A percentile compares a stretch with the other conserved stretches of the same genome.
These are phyloP conservation scores for Tulasnella sp. DNA, from an alignment of 768 basidiomycete genomes.

Conservation along the genomic window DNA sequence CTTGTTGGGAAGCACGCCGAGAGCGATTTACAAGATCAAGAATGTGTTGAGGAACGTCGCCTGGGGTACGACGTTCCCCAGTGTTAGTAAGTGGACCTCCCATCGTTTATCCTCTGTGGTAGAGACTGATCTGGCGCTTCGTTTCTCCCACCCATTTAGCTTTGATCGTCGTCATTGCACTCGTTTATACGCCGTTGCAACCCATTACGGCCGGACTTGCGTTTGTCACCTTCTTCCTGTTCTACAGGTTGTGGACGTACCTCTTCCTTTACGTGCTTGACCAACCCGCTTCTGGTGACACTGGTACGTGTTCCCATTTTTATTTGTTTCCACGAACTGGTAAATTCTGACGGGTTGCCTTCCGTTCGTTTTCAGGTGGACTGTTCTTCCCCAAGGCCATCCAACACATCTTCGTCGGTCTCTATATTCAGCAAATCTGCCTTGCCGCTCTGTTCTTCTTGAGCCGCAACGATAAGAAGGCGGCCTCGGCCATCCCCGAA, in stretches of 20 bases:
- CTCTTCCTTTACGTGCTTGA: conserved; percentile 75
- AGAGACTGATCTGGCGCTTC: conserved; percentile 48
- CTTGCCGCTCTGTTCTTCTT: conserved; percentile 89
- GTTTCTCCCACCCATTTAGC: conserved; percentile 63
- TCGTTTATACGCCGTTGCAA: conserved; percentile 77
- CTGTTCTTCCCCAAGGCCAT: conserved; percentile 93
- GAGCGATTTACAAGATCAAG: conserved; percentile 76
- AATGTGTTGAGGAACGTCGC: conserved; percentile 45
- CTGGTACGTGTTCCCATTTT: conserved; percentile 27
- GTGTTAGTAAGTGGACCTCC: conserved; percentile 9
- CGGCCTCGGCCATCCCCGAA: conserved; percentile 57
- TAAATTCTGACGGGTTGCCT: neutral
- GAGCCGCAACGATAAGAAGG: conserved; percentile 44
- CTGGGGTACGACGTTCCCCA: conserved; percentile 68
- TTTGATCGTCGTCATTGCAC: conserved; percentile 29
- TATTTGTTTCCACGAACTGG: neutral
- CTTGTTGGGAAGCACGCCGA: conserved; percentile 81
- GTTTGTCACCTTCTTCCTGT: conserved; percentile 69
- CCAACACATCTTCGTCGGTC: conserved; percentile 84
- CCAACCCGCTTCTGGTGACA: conserved; percentile 61
- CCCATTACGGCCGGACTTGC: conserved; percentile 92
- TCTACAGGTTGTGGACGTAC: conserved; percentile 54
- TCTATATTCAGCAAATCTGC: conserved; percentile 87
- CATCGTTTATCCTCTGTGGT: neutral
- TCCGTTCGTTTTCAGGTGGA: conserved; percentile 46